These are phyloP conservation scores for Fusarium paranaense DNA, from an alignment of 2,329 filamentous ascomycete species.

Conservation along the genomic window DNA sequence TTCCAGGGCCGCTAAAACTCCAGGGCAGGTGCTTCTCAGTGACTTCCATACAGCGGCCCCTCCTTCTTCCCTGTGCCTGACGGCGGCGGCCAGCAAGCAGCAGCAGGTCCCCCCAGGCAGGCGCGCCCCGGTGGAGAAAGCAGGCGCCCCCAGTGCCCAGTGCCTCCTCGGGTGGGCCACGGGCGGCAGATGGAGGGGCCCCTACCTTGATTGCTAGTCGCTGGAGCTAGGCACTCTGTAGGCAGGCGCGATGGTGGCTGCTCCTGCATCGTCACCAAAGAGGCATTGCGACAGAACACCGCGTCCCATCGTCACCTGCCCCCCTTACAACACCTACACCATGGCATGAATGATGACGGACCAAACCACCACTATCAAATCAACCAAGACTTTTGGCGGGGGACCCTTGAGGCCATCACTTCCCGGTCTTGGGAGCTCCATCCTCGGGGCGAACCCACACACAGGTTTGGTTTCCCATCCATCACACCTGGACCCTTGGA, in stretches of 20 bases:
- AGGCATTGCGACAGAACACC: constrained; percentile 24
- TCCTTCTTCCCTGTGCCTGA: constrained; percentile 16
- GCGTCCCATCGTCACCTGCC: constrained; percentile 35
- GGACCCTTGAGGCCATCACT: not conserved
- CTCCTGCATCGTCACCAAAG: constrained; percentile 12
- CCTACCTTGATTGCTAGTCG: not conserved
- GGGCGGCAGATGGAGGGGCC: constrained; percentile 3
- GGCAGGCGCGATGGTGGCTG: constrained; percentile 1
- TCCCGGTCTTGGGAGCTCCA: not conserved
- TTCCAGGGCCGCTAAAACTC: not conserved
- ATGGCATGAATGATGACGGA: constrained; percentile 1
- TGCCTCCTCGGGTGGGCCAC: not conserved
- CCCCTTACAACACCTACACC: constrained; percentile 11
- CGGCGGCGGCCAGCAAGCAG: not conserved
- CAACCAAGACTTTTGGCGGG: not conserved
- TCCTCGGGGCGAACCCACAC: constrained; percentile 25
- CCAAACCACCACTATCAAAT: constrained; percentile 9
- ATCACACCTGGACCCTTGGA: constrained; percentile 22
- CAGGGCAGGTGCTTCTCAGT: not conserved
- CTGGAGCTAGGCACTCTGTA: constrained; percentile 2
- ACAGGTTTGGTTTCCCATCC: not conserved
- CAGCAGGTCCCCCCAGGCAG: not conserved
- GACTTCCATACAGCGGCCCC: not conserved
- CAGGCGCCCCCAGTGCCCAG: not conserved
- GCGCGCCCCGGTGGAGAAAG: constrained; percentile 1